These are phyloP conservation scores for Stachybotrys echinatus DNA, from an alignment of 2,329 filamentous ascomycete genomes.

Conservation along the genomic window DNA sequence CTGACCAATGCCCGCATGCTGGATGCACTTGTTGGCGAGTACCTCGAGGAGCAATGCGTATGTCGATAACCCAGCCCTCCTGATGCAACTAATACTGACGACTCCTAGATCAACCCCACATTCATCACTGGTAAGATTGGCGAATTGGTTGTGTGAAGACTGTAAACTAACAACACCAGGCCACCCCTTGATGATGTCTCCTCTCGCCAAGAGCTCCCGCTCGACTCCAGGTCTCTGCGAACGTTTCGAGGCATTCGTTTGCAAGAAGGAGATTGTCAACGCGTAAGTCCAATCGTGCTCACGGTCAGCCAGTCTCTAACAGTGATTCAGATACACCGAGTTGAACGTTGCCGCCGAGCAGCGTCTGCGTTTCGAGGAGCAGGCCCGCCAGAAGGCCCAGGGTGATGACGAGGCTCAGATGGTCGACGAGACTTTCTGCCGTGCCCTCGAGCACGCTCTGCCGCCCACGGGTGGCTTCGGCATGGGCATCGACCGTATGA, in stretches of 20 bases:
- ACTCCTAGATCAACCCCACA: constrained; percentile 64
- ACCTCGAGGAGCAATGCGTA: constrained; percentile 83
- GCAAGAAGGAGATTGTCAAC: constrained; percentile 77
- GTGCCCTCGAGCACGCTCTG: constrained; percentile 81
- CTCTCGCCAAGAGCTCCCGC: constrained; percentile 93
- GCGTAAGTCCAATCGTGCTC: constrained; percentile 39
- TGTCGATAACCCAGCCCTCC: constrained; percentile 4
- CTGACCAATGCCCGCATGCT: constrained; percentile 94
- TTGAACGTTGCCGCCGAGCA: constrained; percentile 92
- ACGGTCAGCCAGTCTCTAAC: neutral
- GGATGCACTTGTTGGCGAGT: constrained; percentile 90
- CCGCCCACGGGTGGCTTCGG: constrained; percentile 96
- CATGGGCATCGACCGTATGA: constrained; percentile 89
- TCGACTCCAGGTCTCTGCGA: constrained; percentile 79
- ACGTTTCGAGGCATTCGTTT: constrained; percentile 93
- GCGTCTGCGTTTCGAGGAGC: constrained; percentile 79
- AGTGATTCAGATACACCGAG: constrained; percentile 67
- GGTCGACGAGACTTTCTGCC: constrained; percentile 93
- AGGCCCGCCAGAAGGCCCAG: constrained; percentile 90
- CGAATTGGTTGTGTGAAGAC: neutral
- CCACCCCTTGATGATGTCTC: constrained; percentile 74
- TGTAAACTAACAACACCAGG: constrained; percentile 21
- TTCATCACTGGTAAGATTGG: constrained; percentile 36
- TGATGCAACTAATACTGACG: constrained; percentile 1
- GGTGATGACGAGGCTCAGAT: constrained; percentile 96